These are phyloP conservation scores for Rhodotorula mucilaginosa DNA, from an alignment of 1,284 basidiomycete genomes.

Conservation along the genomic window DNA sequence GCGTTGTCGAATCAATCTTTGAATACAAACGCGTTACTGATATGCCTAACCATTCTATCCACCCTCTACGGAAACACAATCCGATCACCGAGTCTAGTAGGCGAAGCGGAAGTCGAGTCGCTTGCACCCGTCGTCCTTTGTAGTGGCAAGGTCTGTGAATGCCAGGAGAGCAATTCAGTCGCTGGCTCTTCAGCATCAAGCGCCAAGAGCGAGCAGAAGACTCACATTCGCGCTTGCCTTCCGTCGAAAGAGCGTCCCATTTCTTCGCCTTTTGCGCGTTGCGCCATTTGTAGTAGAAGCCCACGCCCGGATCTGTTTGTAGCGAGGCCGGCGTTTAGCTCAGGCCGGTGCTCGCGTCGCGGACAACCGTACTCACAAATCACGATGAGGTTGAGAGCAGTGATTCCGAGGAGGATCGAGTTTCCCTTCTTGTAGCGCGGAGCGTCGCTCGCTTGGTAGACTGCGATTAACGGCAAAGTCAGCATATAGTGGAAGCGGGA, in stretches of 20 bases:
- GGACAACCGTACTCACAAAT: constrained; percentile 13
- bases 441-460: constrained; percentile 27
- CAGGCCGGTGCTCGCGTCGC: no score
- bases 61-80: background rate
- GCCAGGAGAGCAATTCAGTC: background rate
- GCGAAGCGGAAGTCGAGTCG: constrained; percentile 44
- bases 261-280: constrained; percentile 34
- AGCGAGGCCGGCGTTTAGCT: no score
- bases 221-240: constrained; percentile 37
- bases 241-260: constrained; percentile 41
- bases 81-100: constrained; percentile 12
- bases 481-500: no score
- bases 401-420: constrained; percentile 29
- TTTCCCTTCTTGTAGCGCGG: constrained; percentile 32
- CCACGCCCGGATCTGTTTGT: constrained; percentile 14
- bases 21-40: no score
- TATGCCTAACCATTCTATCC: no score
- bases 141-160: constrained; percentile 35
- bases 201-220: background rate
- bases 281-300: constrained; percentile 38
- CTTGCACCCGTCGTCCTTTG: constrained; percentile 39
- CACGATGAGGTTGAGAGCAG: constrained; percentile 31
- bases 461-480: background rate
- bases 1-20: no score
- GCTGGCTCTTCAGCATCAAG: no score